These are phyloP conservation scores for Pseudodiploospora longispora DNA, from an alignment of 2,329 filamentous ascomycete genomes.

Conservation along the genomic window DNA sequence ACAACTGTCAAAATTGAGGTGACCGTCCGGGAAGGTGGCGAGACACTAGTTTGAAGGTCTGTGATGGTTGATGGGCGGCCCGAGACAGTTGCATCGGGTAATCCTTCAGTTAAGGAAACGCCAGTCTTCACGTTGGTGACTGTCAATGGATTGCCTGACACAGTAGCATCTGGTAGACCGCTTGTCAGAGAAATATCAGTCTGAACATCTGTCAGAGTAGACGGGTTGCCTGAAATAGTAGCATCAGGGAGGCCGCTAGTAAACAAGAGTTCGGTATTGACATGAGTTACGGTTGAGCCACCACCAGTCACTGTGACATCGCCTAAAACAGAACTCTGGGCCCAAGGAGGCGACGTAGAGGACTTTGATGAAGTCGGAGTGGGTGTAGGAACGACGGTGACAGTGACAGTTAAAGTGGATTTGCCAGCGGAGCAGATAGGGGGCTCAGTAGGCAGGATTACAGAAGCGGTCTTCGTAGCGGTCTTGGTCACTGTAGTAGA, in stretches of 20 bases:
- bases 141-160: slow-evolving; percentile 21
- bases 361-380: neutral
- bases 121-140: slow-evolving; percentile 22
- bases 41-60: slow-evolving; percentile 16
- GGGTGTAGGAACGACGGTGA: slow-evolving; percentile 13
- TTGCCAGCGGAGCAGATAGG: slow-evolving; percentile 8
- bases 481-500: slow-evolving; percentile 11
- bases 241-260: slow-evolving; percentile 16
- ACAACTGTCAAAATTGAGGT: slow-evolving; percentile 18
- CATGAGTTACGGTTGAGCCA: slow-evolving; percentile 17
- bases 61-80: slow-evolving; percentile 25
- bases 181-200: slow-evolving; percentile 15
- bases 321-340: slow-evolving; percentile 8
- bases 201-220: slow-evolving; percentile 14
- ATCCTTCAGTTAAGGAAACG: slow-evolving; percentile 19
- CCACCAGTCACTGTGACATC: slow-evolving; percentile 19
- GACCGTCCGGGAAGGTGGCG: slow-evolving; percentile 10
- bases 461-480: slow-evolving; percentile 13
- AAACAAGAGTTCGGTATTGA: slow-evolving; percentile 15
- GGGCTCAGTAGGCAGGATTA: slow-evolving; percentile 4
- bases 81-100: slow-evolving; percentile 25
- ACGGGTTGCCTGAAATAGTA: slow-evolving; percentile 20
- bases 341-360: slow-evolving; percentile 1
- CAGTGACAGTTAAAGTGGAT: slow-evolving; percentile 18
- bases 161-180: slow-evolving; percentile 18